These are phyloP conservation scores for Cymbidium sinense DNA, from an alignment of 106 monocot species.

Conservation along the genomic window DNA sequence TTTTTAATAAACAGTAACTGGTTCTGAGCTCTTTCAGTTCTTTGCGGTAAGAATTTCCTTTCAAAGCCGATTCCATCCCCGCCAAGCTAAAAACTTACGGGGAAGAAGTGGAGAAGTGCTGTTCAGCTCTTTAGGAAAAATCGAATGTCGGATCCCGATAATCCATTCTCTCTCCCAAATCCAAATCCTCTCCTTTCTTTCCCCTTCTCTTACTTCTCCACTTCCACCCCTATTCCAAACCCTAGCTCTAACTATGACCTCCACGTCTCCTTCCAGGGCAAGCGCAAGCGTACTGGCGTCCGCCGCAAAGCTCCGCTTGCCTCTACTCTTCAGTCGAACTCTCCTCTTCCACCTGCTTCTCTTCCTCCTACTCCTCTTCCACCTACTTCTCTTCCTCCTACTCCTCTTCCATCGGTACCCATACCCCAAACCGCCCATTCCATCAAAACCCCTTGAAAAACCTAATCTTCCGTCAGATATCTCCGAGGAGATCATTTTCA, in stretches of 20 bases:
- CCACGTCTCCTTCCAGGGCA: slow-evolving; percentile 44
- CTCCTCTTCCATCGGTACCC: background rate
- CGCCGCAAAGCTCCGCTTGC: slow-evolving; percentile 44
- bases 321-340: slow-evolving; percentile 4
- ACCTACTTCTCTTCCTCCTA: slow-evolving; percentile 4
- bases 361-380: slow-evolving; percentile 4
- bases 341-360: slow-evolving; percentile 9
- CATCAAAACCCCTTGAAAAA: background rate
- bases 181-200: background rate
- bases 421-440: background rate
- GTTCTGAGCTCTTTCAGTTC: background rate
- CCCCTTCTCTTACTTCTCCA: slow-evolving; percentile 7
- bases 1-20: too few relatives aligned
- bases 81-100: background rate
- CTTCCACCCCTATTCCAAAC: slow-evolving; percentile 6
- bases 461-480: slow-evolving; percentile 21
- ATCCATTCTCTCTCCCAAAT: background rate
- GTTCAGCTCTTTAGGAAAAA: background rate
- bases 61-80: background rate
- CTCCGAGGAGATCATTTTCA: slow-evolving; percentile 92
- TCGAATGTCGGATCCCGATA: slow-evolving; percentile 2
- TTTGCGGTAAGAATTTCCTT: background rate
- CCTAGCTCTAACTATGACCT: slow-evolving; percentile 26
- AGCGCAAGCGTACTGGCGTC: slow-evolving; percentile 91
- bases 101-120: background rate